A percentile compares a stretch with the other conserved stretches of the same genome.
Evolutionary conservation across 345 rosid species (phyloP).

Genomic region (Lagerstroemia speciosa): DNA sequence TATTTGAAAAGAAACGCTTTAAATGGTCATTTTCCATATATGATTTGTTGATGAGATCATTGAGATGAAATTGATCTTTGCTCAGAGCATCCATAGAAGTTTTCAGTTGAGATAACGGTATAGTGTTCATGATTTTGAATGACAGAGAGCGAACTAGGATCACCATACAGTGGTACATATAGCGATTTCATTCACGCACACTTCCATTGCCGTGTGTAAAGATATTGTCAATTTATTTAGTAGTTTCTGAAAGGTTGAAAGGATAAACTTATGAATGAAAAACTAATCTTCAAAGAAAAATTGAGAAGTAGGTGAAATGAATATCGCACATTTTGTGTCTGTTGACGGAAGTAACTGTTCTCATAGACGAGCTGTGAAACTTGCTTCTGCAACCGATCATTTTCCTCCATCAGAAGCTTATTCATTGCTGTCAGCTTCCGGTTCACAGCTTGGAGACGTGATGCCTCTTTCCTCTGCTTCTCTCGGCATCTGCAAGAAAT

Average conservation of each 20-base stretch:
- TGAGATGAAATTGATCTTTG: too few relatives aligned
- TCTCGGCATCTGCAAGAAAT: slow-evolving; percentile 52
- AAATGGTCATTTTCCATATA: neutral
- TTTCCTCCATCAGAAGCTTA: slow-evolving; percentile 78
- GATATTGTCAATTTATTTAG: neutral
- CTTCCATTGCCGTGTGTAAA: too few relatives aligned
- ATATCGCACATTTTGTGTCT: slow-evolving; percentile 43
- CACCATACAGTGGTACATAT: neutral
- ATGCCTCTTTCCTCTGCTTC: slow-evolving; percentile 69
- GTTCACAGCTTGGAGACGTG: slow-evolving; percentile 68
- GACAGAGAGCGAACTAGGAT: neutral
- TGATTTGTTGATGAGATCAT: neutral
- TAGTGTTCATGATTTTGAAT: neutral
- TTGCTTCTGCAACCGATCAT: slow-evolving; percentile 76
- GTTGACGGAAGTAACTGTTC: slow-evolving; percentile 63
- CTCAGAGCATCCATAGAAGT: too few relatives aligned
- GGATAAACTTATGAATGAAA: too few relatives aligned
- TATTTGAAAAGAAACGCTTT: too few relatives aligned
- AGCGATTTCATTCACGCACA: neutral
- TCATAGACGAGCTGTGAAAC: slow-evolving; percentile 73
- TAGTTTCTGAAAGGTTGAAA: neutral
- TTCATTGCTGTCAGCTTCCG: slow-evolving; percentile 78
- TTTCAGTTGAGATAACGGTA: too few relatives aligned
- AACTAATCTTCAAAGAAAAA: too few relatives aligned
- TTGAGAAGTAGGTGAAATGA: neutral